Conservation (phyloP, 768 basidiomycete genomes). For the Pleurotus ostreatus region DNA sequence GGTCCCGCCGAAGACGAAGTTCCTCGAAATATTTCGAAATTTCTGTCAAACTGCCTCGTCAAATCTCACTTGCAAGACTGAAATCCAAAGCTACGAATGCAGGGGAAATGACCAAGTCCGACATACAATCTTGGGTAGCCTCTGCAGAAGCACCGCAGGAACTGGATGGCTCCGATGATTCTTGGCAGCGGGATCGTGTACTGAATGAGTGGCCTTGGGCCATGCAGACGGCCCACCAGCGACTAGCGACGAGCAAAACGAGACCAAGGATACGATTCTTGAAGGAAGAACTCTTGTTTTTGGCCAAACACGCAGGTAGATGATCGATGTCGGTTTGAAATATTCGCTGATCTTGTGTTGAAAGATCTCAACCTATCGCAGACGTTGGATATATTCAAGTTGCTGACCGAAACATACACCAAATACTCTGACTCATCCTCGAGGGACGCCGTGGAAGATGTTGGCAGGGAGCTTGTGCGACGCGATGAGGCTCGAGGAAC, state of each 20-base stretch:
- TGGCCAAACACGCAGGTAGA: conserved; percentile 57
- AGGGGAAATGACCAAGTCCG: conserved; percentile 41
- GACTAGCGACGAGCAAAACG: conserved; percentile 49
- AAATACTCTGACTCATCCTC: conserved; percentile 74
- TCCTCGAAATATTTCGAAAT: neutral
- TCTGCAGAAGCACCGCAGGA: conserved; percentile 31
- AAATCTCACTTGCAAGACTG: conserved; percentile 43
- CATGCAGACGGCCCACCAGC: conserved; percentile 47
- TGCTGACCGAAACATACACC: conserved; percentile 74
- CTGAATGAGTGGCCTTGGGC: conserved; percentile 53
- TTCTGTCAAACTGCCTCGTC: conserved; percentile 30
- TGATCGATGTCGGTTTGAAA: conserved; percentile 8
- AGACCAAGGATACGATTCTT: conserved; percentile 56
- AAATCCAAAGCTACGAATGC: conserved; percentile 40
- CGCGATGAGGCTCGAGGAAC: conserved; percentile 55
- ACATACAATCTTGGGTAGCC: conserved; percentile 64
- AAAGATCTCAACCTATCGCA: conserved; percentile 60
- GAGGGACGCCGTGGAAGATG: conserved; percentile 63
- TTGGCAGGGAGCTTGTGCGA: conserved; percentile 60
- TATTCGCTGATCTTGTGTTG: conserved; percentile 6
- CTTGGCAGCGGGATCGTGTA: conserved; percentile 54
- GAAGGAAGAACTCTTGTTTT: conserved; percentile 52
- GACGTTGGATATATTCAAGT: conserved; percentile 63
- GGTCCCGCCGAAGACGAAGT: too few species aligned
- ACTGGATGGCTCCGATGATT: conserved; percentile 25